Base-by-base conservation (phyloP, 768 basidiomycete species). In the Serpula lacrymans region DNA sequence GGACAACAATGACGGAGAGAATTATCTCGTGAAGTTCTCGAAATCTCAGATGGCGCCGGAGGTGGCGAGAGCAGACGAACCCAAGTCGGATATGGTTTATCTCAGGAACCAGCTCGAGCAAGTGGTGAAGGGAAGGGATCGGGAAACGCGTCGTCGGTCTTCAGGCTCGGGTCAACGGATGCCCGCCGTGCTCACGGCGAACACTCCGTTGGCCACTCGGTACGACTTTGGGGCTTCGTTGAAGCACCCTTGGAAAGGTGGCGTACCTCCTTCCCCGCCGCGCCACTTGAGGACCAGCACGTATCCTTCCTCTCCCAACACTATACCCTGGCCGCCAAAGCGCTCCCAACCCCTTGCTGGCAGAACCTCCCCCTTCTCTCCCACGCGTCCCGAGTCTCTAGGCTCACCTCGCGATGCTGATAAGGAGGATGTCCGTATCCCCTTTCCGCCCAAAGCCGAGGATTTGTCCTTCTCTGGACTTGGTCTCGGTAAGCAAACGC, bases 1-100 rank as follows among this genome's bases (percentile, higher is more conserved):
- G 95, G 95, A 98, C 61, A 94, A 89, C 67, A 95, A 96, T 56
- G 58, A 52, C 18, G 83, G 84, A 2, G 58, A 70, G 39, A 89
- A 98, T 57, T 97, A 95, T 60, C 67, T 78, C 34, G 77, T 88
- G 40, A 77, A 71, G 41, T 94, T 97, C 55, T 47, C 47, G 12
- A 34, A 32, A 25, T 50, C 51, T 22, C n/a, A n/a, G n/a, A 57
- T 60, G 43, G 52, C 53, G 39, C 50, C 44, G 20, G 47, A 52
- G 29, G 37, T 54, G 27, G 59, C 49, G 31, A 49, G 60, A 37
- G 62, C 57, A 16, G 63, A 63, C 20, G 66, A 67, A 39, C 56
- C 68, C 51, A 55, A 71, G 34, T 59, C 58, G 41, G 54, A 67
- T n/a, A 71, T 87, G 48, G 75, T 70, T 17, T 77, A 86, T 56